These are phyloP conservation scores for Yamadazyma sp. DNA, from an alignment of 805 yeast species.

Conservation along the genomic window DNA sequence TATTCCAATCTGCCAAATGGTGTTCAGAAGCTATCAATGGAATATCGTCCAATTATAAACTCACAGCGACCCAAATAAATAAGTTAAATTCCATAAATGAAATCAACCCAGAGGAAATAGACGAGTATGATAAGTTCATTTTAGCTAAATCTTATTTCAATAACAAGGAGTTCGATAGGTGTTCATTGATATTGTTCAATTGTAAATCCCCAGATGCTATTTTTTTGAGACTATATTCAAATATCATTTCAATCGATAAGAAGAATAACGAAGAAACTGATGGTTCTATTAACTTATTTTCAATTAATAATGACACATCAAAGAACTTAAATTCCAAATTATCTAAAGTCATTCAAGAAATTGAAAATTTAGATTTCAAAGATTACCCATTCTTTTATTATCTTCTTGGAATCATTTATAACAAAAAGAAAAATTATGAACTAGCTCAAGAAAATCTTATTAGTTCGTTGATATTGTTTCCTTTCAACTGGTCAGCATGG, in stretches of 20 bases:
- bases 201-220: slow-evolving; percentile 49
- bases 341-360: slow-evolving; percentile 36
- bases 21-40: slow-evolving; percentile 76
- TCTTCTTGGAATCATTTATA: slow-evolving; percentile 63
- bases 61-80: no score
- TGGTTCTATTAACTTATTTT: slow-evolving; percentile 51
- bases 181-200: slow-evolving; percentile 54
- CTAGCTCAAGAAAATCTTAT: slow-evolving; percentile 62
- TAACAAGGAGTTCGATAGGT: slow-evolving; percentile 81
- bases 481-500: slow-evolving; percentile 96
- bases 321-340: slow-evolving; percentile 28
- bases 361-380: slow-evolving; percentile 33
- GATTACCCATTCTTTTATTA: slow-evolving; percentile 58
- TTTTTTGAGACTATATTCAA: slow-evolving; percentile 68
- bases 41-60: no score
- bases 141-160: slow-evolving; percentile 75
- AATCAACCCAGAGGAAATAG: slow-evolving; percentile 26
- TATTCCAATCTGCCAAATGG: slow-evolving; percentile 79
- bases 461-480: slow-evolving; percentile 62
- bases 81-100: background rate
- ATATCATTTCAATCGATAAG: slow-evolving; percentile 75
- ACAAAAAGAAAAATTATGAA: slow-evolving; percentile 57
- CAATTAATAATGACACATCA: slow-evolving; percentile 8
- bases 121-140: slow-evolving; percentile 44
- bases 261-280: slow-evolving; percentile 67